A percentile compares a stretch with the other conserved stretches of the same genome.
Evolutionary conservation across 805 yeast genomes (phyloP).

Genomic region (Citeromyces nyonsensis): DNA sequence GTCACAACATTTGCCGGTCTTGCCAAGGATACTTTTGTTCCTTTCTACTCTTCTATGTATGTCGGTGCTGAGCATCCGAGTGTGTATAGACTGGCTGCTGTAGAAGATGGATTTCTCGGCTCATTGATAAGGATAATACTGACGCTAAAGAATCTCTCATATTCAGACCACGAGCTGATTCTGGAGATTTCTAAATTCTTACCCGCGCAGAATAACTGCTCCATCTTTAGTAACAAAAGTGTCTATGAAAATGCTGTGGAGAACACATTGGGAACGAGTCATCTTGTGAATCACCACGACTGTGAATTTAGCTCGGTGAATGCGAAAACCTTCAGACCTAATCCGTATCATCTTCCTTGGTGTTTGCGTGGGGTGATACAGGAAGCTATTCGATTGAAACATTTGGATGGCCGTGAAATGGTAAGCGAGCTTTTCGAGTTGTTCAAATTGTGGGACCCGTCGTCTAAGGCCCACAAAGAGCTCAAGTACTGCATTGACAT

Average conservation of each 20-base stretch:
- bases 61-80: constrained; percentile 75
- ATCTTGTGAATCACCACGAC: constrained; percentile 23
- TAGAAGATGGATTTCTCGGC: constrained; percentile 17
- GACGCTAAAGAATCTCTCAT: constrained; percentile 50
- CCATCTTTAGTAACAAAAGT: constrained; percentile 58
- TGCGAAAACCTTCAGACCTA: constrained; percentile 41
- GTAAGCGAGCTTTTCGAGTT: constrained; percentile 26
- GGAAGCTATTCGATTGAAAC: constrained; percentile 27
- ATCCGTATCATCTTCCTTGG: constrained; percentile 89
- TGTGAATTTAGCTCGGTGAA: constrained; percentile 16
- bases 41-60: constrained; percentile 78
- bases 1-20: constrained; percentile 65
- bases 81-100: constrained; percentile 68
- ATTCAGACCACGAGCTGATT: constrained; percentile 59
- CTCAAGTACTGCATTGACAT: constrained; percentile 39
- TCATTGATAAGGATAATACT: constrained; percentile 10
- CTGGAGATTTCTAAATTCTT: constrained; percentile 23
- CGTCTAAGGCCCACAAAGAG: constrained; percentile 62
- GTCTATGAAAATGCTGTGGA: constrained; percentile 69
- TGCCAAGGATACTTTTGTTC: constrained; percentile 81
- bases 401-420: constrained; percentile 38
- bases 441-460: constrained; percentile 76
- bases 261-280: constrained; percentile 64
- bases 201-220: constrained; percentile 41
- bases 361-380: constrained; percentile 74